These are phyloP conservation scores for Sabuloglossum arenarium DNA, from an alignment of 495 filamentous ascomycete species.

Conservation along the genomic window DNA sequence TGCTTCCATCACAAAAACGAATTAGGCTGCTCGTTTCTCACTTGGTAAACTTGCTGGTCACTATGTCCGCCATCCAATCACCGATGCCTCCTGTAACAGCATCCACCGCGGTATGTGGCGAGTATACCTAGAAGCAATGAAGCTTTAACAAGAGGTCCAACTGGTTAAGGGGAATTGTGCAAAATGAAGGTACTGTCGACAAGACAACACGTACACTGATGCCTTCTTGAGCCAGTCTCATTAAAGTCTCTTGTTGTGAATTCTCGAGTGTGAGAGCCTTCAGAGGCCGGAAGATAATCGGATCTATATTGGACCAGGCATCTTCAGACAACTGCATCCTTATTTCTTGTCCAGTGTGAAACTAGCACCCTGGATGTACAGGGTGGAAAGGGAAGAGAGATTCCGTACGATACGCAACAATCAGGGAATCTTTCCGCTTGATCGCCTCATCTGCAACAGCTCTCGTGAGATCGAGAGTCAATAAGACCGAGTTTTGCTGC, in stretches of 20 bases:
- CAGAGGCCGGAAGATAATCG: slow-evolving; percentile 82
- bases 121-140: slow-evolving; percentile 39
- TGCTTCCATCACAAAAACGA: slow-evolving; percentile 11
- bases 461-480: slow-evolving; percentile 80
- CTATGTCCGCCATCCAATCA: slow-evolving; percentile 86
- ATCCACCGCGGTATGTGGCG: slow-evolving; percentile 86
- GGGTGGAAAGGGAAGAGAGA: background rate
- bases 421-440: slow-evolving; percentile 44
- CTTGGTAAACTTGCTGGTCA: slow-evolving; percentile 30
- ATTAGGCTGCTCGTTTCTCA: slow-evolving; percentile 7
- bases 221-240: slow-evolving; percentile 67
- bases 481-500: slow-evolving; percentile 54
- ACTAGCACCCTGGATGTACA: too few relatives aligned
- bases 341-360: too few relatives aligned
- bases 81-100: slow-evolving; percentile 70
- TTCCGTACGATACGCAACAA: slow-evolving; percentile 70
- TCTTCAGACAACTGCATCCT: too few relatives aligned
- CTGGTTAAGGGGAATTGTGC: background rate
- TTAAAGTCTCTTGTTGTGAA: slow-evolving; percentile 64
- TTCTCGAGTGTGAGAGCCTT: slow-evolving; percentile 73
- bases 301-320: slow-evolving; percentile 37
- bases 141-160: background rate
- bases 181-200: background rate
- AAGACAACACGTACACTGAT: slow-evolving; percentile 37
- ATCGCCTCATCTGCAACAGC: slow-evolving; percentile 89